Evolutionary conservation across 352 stramenopile species (phyloP).

Genomic region (Phytopythium cucurbitacearum): DNA sequence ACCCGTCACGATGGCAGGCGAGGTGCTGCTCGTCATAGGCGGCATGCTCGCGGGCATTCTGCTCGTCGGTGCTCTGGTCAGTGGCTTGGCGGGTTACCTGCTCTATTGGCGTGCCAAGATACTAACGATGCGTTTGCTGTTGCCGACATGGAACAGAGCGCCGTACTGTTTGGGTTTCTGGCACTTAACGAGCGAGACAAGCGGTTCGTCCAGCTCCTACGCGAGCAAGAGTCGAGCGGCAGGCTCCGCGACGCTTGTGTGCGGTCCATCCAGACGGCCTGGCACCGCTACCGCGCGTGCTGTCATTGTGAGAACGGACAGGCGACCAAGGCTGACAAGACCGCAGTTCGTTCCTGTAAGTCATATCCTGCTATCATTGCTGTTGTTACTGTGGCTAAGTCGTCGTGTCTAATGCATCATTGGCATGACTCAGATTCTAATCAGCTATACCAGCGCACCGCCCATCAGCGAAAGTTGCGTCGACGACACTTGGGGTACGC

Average conservation of each 20-base stretch:
- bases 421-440: slow-evolving; percentile 16
- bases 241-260: slow-evolving; percentile 41
- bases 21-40: slow-evolving; percentile 55
- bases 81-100: too few relatives aligned
- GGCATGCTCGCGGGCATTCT: slow-evolving; percentile 71
- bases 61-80: slow-evolving; percentile 60
- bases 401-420: neutral
- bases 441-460: slow-evolving; percentile 25
- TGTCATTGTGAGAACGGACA: neutral
- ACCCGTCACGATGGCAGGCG: slow-evolving; percentile 44
- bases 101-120: neutral
- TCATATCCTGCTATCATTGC: neutral
- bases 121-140: neutral
- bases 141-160: slow-evolving; percentile 28
- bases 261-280: slow-evolving; percentile 58
- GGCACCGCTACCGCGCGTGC: slow-evolving; percentile 24
- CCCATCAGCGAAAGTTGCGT: slow-evolving; percentile 45
- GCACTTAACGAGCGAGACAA: slow-evolving; percentile 50
- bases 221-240: slow-evolving; percentile 34
- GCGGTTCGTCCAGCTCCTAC: slow-evolving; percentile 52
- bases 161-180: slow-evolving; percentile 58
- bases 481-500: slow-evolving; percentile 29
- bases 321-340: too few relatives aligned
- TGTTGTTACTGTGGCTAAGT: neutral
- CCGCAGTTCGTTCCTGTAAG: slow-evolving; percentile 12